Base-by-base conservation (phyloP, 192 early-diverging fungal genomes). In the Podila verticillata region DNA sequence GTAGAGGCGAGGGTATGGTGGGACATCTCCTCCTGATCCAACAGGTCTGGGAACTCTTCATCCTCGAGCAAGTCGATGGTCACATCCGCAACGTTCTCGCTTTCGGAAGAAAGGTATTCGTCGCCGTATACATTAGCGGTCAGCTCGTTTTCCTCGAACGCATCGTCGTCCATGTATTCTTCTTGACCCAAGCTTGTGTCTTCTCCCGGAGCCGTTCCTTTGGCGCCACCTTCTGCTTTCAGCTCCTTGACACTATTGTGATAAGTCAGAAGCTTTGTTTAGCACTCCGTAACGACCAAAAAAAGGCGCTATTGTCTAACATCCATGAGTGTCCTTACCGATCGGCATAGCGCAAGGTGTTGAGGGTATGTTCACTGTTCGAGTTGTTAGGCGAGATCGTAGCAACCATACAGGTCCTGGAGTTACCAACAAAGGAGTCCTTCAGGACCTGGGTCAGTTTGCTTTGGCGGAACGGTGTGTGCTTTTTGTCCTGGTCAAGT, bases 341-440 rank as follows among this genome's bases (percentile, higher is more conserved):
- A 73, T 98, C 97, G 17, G 98, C 96, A 75, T 99, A 99, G 48
- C 97, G 91, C 54, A 99, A 85, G 2, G 98, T 99, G 72, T 99
- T 99, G 24, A 99, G 85, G 0, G 96, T 95, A 78, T 99, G 96
- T 66, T 99, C 98, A 72, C 91, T 94, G 84, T 97, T 99, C 29
- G 91, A 87, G n/a, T 93, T 92, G 56, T 96, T 96, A 19, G 98
- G 97, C 28, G 97, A 97, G 39, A 99, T 92, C 5, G 96, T 99
- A 1, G 98, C 98, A 70, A 99, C 92, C 98, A 99, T 99, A 73
- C 97, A 99, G 0, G 98, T 97, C 19, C 95, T 88, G 28, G 96
- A 97, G 77, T 99, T 96, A n/a, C 98, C 98, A 69, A 98, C 92
- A 81, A 99, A 97, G 17, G 97, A 98, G 82, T 99, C 98, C 73